Base-by-base conservation (phyloP, 2,329 filamentous ascomycete species). In the Phaeophleospora eucalypticola region DNA sequence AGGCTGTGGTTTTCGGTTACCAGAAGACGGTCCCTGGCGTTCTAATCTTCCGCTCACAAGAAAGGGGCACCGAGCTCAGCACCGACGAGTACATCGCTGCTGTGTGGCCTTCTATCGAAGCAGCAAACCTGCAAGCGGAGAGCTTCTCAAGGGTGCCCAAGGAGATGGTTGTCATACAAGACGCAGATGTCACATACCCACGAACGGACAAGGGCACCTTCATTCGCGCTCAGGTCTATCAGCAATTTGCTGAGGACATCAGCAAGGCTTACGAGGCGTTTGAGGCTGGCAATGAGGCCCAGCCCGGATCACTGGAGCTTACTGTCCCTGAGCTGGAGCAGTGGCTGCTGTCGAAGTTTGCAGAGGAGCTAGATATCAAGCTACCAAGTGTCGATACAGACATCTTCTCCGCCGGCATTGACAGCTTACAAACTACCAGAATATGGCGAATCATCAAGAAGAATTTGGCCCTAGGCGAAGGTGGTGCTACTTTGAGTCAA, bases 1-100 rank as follows among this genome's bases (percentile, higher is more conserved):
- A 84, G 48, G 75, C 75, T 0, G 68, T 82, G 2, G 72, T 81
- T 0, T 81, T 83, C 50, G 81, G 81, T 0, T 71, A 74, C 1
- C 77, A 74, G 7, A 72, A 70, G 39, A 68, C 73, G 1, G 68
- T 75, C 20, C 76, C 77, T 0, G 80, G 80, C 1, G 54, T 81
- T 9, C 54, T 82, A 9, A 65, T 83, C 10, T 65, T 83, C 17
- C 52, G 53, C 36, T 72, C 75, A 19, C 68, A 71, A 10, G 71
- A 75, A n/a, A 64, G 65, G 2, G 71, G 71, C 0, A 59, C 61
- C 0, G 54, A 68, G 0, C 61, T 78, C 38, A 58, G 68, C 0
- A 66, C 75, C 2, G 62, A 71, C 0, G 70, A 79, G 8, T 67
- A 77, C 16, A 57, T 82, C 0, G 63, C 76, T 1, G 53, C 58